A percentile compares a stretch with the other conserved stretches of the same genome.
Conservation (phyloP, 257 asterid genomes). For the Dorcoceras hygrometricum region DNA sequence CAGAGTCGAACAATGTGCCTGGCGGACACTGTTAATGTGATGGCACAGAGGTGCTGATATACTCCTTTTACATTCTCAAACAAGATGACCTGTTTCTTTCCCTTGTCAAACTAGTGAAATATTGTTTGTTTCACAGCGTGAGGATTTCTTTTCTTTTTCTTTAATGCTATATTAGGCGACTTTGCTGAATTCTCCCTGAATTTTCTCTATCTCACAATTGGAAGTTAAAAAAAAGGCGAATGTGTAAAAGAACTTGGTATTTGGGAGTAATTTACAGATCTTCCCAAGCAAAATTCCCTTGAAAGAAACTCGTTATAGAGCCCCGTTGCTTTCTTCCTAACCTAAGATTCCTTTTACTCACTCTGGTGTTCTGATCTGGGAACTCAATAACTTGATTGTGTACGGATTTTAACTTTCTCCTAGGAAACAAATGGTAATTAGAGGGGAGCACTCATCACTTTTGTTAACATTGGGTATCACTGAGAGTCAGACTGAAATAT, state of each 20-base stretch:
- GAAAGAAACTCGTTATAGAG: not conserved
- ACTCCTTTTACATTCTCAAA: not conserved
- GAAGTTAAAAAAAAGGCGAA: not conserved
- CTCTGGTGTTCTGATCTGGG: not conserved
- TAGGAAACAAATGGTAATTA: slow-evolving; percentile 4
- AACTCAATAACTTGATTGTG: not conserved
- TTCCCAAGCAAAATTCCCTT: not conserved
- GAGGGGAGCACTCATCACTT: not conserved
- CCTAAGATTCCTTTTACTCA: not conserved
- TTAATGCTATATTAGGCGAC: not conserved
- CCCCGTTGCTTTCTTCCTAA: not conserved
- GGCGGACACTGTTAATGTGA: slow-evolving; percentile 89
- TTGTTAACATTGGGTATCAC: not conserved
- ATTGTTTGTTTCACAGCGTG: not conserved
- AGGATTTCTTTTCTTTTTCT: not conserved
- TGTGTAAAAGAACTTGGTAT: not conserved
- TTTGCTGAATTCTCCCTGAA: not conserved
- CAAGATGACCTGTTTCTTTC: slow-evolving; percentile 5
- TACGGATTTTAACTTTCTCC: not conserved
- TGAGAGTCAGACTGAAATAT: no score
- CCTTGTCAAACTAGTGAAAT: not conserved
- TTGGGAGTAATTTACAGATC: slow-evolving; percentile 5
- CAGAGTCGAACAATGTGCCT: slow-evolving; percentile 96
- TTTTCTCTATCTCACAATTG: not conserved
- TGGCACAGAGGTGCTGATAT: slow-evolving; percentile 79